phyloP scores from a whole-genome alignment of 257 asterid genomes.

The Eucommia ulmoides region DNA sequence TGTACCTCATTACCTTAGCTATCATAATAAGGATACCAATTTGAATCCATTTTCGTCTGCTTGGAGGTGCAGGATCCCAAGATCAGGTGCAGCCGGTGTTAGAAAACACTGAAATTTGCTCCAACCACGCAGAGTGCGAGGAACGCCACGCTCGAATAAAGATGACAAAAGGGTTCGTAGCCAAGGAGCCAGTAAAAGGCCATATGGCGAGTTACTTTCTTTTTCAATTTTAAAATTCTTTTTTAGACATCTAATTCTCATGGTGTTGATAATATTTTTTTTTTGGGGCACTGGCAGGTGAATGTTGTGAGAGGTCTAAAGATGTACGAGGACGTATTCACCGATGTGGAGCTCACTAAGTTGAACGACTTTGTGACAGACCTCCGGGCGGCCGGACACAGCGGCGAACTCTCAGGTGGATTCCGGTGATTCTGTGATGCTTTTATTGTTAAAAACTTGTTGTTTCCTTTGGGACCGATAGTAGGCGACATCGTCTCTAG shows the following conservation, averaged over 20 bases:
- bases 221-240: background rate
- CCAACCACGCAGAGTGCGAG: constrained; percentile 76
- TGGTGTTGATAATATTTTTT: constrained; percentile 3
- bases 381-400: constrained; percentile 88
- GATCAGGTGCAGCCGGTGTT: constrained; percentile 49
- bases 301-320: constrained; percentile 94
- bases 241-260: background rate
- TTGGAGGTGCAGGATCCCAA: constrained; percentile 58
- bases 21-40: background rate
- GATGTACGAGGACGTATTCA: constrained; percentile 70
- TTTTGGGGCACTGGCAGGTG: constrained; percentile 45
- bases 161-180: constrained; percentile 73
- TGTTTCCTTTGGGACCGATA: constrained; percentile 69
- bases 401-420: constrained; percentile 99
- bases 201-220: constrained; percentile 56
- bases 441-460: constrained; percentile 59
- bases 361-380: constrained; percentile 71
- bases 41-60: background rate
- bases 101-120: constrained; percentile 52
- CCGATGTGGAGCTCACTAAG: constrained; percentile 62
- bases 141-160: constrained; percentile 61
- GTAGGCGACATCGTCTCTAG: constrained; percentile 58
- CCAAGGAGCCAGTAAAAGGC: constrained; percentile 86
- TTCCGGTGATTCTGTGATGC: constrained; percentile 79
- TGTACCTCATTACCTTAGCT: too few species aligned